Percentiles rank a stretch among this genome's conserved stretches.
These are phyloP conservation scores for Colletotrichum sp. DNA, from an alignment of 2,329 filamentous ascomycete genomes.

Conservation along the genomic window DNA sequence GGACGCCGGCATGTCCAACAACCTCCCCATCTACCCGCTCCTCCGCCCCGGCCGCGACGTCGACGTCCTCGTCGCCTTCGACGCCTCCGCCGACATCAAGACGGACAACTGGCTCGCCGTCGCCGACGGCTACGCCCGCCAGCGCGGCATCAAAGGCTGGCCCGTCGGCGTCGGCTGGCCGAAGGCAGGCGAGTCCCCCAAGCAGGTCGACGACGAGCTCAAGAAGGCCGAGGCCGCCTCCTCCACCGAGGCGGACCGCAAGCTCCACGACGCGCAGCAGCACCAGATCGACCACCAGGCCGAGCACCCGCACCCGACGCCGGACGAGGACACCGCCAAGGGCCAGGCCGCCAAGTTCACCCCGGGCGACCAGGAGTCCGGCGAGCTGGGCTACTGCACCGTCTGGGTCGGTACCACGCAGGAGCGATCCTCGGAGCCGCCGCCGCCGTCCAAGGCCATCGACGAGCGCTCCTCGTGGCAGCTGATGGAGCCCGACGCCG, in stretches of 20 bases:
- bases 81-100: conserved; percentile 91
- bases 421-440: conserved; percentile 67
- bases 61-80: conserved; percentile 90
- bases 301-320: conserved; percentile 25
- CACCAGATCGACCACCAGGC: conserved; percentile 39
- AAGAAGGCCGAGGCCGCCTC: conserved; percentile 69
- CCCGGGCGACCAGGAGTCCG: conserved; percentile 48
- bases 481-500: conserved; percentile 78
- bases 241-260: conserved; percentile 64
- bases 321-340: conserved; percentile 25
- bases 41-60: conserved; percentile 87
- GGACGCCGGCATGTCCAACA: conserved; percentile 99
- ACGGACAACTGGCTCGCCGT: conserved; percentile 97
- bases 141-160: conserved; percentile 93
- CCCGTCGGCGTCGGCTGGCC: conserved; percentile 96
- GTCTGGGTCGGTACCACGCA: conserved; percentile 90
- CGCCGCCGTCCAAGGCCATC: conserved; percentile 55
- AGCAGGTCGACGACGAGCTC: conserved; percentile 69
- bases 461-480: conserved; percentile 72
- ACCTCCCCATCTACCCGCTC: conserved; percentile 93
- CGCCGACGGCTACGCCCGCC: conserved; percentile 88
- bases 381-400: conserved; percentile 88
- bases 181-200: conserved; percentile 59
- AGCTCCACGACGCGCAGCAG: conserved; percentile 64
- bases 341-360: conserved; percentile 42